A percentile compares a stretch with the other conserved stretches of the same genome.
Evolutionary conservation across 2,329 filamentous ascomycete species (phyloP).

Genomic region (Cladobotryum mycophilum): DNA sequence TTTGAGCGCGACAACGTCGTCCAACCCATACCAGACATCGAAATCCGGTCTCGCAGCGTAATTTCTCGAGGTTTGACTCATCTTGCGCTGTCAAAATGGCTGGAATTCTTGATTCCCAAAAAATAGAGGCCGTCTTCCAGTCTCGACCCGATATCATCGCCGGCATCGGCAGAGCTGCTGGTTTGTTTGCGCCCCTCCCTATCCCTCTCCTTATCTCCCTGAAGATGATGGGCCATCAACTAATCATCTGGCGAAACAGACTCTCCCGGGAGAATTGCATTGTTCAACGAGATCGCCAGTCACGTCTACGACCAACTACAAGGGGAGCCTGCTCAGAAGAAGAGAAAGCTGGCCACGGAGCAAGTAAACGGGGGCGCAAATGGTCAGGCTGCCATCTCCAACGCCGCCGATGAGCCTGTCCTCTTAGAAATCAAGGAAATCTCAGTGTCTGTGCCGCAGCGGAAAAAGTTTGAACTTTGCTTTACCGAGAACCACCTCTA

Average conservation of each 20-base stretch:
- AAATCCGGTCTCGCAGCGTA: neutral
- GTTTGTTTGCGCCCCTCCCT: constrained; percentile 29
- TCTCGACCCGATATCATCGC: constrained; percentile 51
- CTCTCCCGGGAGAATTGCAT: constrained; percentile 40
- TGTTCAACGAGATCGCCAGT: constrained; percentile 52
- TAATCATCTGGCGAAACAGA: constrained; percentile 29
- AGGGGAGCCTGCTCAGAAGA: constrained; percentile 44
- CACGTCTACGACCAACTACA: constrained; percentile 43
- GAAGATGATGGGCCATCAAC: neutral
- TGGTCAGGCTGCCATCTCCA: constrained; percentile 22
- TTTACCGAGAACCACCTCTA: constrained; percentile 56
- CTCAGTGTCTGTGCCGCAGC: constrained; percentile 59
- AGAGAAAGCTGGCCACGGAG: constrained; percentile 44
- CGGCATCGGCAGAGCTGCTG: constrained; percentile 47
- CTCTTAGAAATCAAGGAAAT: constrained; percentile 59
- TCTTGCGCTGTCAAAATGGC: constrained; percentile 27
- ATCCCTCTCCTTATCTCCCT: too few relatives aligned
- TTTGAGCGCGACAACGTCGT: neutral
- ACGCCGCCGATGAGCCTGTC: constrained; percentile 43
- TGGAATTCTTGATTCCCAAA: constrained; percentile 42
- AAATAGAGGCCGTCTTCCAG: constrained; percentile 46
- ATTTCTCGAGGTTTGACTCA: neutral
- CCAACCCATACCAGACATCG: neutral
- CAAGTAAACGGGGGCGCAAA: constrained; percentile 18
- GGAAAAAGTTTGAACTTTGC: constrained; percentile 62